Evolutionary conservation across 2,329 filamentous ascomycete species (phyloP), one percentile per base, ranked within the genome.

Genomic region (Ceratocystis smalleyi): DNA sequence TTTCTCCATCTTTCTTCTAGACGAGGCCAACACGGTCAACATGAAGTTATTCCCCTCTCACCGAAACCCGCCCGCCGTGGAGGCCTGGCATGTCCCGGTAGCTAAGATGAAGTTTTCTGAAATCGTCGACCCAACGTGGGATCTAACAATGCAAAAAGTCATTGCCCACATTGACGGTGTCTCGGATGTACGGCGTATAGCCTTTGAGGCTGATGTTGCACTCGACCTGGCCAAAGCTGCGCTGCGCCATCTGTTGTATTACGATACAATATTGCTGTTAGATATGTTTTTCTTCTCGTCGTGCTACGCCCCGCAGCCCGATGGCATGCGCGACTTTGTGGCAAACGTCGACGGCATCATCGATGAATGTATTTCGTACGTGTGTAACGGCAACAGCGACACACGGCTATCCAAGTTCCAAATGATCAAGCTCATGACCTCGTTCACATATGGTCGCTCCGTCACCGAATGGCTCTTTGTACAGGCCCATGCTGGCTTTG

Each of bases 231-330:
- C 91, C 64, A 88, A 89, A 71, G 86, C 90, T 62, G 91, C 91
- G 6, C 82, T 97, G 65, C 86, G 89, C 68, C 92, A 97, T 73
- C 81, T 99, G 8, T 80, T 97, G 30, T 95, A 95, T 77, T 96
- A 97, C 74, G 89, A 92, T 71, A 92, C 90, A 70, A 82, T 96
- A 43, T 80, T 96, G 30, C 82, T 97, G 63, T 83, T 97, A 10
- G 94, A 99, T 75, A 88, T 96, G 70, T 97, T 97, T 78, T 91
- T 94, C 73, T 99, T 97, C 73, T 81, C 85, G 40, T 89, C 89
- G 51, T 92, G 95, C 70, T 99, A 99, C 72, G 91, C 91, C 0
- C 86, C 87, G 0, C 89, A 83, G 0, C 80, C 85, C 0, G 62
- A 66, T 22, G 86, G 88, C 45, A 86, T 99, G 65, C 83, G 86